Percentiles rank a stretch among this genome's conserved stretches.
phyloP scores from a whole-genome alignment of 1,139 yeast genomes.

The Yamadazyma trypodendri region DNA sequence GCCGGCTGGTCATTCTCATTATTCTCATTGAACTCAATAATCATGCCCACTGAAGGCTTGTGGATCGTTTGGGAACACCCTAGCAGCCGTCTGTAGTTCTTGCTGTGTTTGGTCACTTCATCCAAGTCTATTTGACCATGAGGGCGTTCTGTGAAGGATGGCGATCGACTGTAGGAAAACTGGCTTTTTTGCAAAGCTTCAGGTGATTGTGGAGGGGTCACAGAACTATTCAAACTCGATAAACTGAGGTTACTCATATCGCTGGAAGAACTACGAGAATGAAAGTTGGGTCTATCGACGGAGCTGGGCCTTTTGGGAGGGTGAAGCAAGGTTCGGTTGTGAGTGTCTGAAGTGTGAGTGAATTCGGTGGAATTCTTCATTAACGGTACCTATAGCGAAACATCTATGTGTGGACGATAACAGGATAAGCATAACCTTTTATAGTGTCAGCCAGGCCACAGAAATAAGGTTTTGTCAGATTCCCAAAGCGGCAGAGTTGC shows the following conservation, averaged over 20 bases:
- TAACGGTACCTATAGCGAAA: not conserved
- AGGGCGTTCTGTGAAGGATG: not conserved
- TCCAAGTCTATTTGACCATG: conserved; percentile 19
- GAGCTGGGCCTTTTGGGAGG: conserved; percentile 13
- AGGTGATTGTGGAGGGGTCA: conserved; percentile 16
- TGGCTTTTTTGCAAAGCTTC: not conserved
- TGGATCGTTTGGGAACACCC: conserved; percentile 3
- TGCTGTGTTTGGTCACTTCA: conserved; percentile 15
- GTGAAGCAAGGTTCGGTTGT: not conserved
- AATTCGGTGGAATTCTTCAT: not conserved
- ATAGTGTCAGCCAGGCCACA: not conserved
- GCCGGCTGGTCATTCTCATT: not conserved
- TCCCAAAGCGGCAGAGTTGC: not conserved
- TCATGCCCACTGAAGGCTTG: conserved; percentile 1
- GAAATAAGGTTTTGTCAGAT: not conserved
- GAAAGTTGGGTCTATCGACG: conserved; percentile 9
- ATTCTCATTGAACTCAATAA: conserved; percentile 3
- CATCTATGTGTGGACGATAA: not conserved
- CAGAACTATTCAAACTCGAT: conserved; percentile 7
- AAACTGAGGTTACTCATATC: conserved; percentile 13
- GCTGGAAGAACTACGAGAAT: conserved; percentile 8
- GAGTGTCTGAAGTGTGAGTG: not conserved
- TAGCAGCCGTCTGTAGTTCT: conserved; percentile 1
- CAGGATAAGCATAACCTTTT: not conserved
- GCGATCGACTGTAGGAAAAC: not conserved